Percentiles rank a stretch among this genome's conserved stretches.
These are phyloP conservation scores for Salix koriyanagi DNA, from an alignment of 345 rosid species.

Conservation along the genomic window DNA sequence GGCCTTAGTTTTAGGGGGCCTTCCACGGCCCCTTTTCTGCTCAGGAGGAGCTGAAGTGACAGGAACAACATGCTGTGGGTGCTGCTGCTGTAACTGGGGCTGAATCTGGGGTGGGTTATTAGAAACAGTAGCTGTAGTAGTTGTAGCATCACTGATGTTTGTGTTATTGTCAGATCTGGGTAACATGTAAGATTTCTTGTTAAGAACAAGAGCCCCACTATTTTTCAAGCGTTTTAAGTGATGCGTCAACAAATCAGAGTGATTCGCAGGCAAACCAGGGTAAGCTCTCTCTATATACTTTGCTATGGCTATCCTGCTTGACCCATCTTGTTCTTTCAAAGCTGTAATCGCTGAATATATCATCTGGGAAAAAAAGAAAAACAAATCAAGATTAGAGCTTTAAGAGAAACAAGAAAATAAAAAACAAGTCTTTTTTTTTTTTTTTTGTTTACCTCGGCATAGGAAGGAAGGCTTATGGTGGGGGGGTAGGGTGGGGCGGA, in stretches of 20 bases:
- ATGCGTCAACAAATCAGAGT: conserved; percentile 51
- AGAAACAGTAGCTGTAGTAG: not conserved
- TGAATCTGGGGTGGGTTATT: conserved; percentile 7
- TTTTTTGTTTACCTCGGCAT: conserved; percentile 19
- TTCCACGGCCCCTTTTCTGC: conserved; percentile 57
- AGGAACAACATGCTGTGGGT: not conserved
- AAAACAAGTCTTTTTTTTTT: not conserved
- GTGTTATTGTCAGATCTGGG: conserved; percentile 37
- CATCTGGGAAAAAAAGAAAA: conserved; percentile 43
- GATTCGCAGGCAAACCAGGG: conserved; percentile 46
- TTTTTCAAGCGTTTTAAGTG: conserved; percentile 56
- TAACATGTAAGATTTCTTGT: conserved; percentile 61
- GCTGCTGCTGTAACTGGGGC: not conserved
- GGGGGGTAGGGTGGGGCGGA: conserved; percentile 5
- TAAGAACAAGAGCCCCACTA: conserved; percentile 48
- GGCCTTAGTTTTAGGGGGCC: conserved; percentile 53
- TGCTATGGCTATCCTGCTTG: conserved; percentile 73
- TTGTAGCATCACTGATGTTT: not conserved
- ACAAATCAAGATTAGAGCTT: not conserved
- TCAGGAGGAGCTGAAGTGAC: conserved; percentile 21
- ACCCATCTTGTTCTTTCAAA: conserved; percentile 65
- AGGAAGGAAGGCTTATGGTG: conserved; percentile 11
- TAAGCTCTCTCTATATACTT: conserved; percentile 49
- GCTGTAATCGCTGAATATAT: conserved; percentile 62
- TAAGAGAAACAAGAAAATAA: not conserved